A percentile compares a stretch with the other conserved stretches of the same genome.
These are phyloP conservation scores for Calonectria henricotiae DNA, from an alignment of 2,329 filamentous ascomycete genomes.

Conservation along the genomic window DNA sequence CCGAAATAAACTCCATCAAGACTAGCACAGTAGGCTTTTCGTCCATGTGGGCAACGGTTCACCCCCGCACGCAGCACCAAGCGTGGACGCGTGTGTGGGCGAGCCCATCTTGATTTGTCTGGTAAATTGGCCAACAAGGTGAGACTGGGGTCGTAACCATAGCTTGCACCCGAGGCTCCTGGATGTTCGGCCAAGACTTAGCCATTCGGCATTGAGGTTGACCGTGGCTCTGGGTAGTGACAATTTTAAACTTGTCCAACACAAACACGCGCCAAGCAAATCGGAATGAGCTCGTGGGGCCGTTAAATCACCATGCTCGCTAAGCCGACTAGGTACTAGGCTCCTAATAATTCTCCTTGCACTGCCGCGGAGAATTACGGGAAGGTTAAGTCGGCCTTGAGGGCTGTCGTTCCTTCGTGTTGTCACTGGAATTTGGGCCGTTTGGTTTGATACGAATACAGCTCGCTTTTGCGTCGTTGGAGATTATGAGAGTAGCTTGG, in stretches of 20 bases:
- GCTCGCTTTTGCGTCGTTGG: neutral
- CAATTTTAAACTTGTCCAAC: constrained; percentile 18
- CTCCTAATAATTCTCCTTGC: neutral
- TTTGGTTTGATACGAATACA: neutral
- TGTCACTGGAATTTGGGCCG: neutral
- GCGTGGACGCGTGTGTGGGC: neutral
- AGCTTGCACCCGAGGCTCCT: neutral
- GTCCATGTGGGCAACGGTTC: constrained; percentile 7
- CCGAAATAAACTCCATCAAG: constrained; percentile 9
- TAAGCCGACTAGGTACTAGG: neutral
- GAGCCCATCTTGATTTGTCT: neutral
- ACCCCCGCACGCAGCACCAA: constrained; percentile 4
- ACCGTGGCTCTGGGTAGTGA: neutral
- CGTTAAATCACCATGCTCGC: neutral
- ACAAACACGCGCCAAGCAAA: neutral
- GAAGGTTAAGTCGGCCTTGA: neutral
- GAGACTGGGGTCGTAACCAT: neutral
- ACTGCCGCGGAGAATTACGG: constrained; percentile 4
- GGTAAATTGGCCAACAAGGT: neutral
- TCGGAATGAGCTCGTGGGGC: constrained; percentile 2
- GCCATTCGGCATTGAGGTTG: neutral
- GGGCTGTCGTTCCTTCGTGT: too few relatives aligned
- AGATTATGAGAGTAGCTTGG: neutral
- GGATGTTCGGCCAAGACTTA: neutral
- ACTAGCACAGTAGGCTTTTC: constrained; percentile 7